Evolutionary conservation across 805 yeast genomes (phyloP), one percentile per base, ranked within the genome.

Genomic region (Scheffersomyces stipitis): DNA sequence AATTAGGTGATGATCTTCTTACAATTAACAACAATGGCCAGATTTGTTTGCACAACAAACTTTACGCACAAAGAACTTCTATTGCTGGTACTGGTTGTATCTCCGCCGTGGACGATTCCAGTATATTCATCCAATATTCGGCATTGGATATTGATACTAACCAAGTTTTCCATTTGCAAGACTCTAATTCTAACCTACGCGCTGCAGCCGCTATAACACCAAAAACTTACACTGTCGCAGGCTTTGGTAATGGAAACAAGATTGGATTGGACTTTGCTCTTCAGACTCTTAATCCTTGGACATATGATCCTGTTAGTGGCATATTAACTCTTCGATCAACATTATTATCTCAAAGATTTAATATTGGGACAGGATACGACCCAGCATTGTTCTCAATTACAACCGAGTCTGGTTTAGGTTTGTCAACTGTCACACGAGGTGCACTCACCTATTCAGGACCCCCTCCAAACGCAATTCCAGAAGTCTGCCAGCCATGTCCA

Each of bases 71-170:
- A 44, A 40, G 52, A 10, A 46, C 56, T 15, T 33, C 16, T 20
- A 46, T 60, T 26, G 7, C 22, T 1, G 64, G 64, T 29, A 33
- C 34, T 17, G 65, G 65, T 33, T 60, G 65, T 46, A 40, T 53
- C 22, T 36, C 30, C 22, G 40, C 51, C 35, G 50, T 50, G 28
- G 27, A 20, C 3, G 45, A 45, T 18, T 44, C 56, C 10, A 49
- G 48, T 33, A 43, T 46, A 26, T 49, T 45, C 24, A 29, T 46
- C 30, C 28, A 39, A 17, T 45, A 45, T 24, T 41, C 51, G 4
- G 37, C 36, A n/a, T 37, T 49, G 9, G 37, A 47, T 10, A 46
- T 51, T 9, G 36, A 26, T 15, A n/a, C 33, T 1, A 37, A 34
- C 15, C 59, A 53, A 39, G 40, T 42, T 1, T 38, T 57, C 26